phyloP scores from a whole-genome alignment of 2,329 filamentous ascomycete genomes.

The Trichoderma citrinoviride region DNA sequence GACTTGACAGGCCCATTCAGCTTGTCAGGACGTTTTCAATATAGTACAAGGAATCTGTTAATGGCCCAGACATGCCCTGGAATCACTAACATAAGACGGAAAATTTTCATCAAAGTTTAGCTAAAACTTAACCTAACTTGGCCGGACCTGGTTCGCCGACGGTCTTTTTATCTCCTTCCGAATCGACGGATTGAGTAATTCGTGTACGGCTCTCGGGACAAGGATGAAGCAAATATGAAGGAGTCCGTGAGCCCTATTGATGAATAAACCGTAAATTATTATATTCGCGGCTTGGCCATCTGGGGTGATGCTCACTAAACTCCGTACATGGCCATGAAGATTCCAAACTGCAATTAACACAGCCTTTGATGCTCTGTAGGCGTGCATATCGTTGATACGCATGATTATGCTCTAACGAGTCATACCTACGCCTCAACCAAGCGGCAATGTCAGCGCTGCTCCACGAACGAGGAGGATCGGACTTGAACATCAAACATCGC shows the following conservation, averaged over 20 bases:
- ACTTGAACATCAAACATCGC: constrained; percentile 10
- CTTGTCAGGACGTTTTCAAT: not conserved
- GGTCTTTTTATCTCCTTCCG: not conserved
- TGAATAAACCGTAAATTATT: not conserved
- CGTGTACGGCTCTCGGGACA: not conserved
- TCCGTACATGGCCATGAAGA: too few relatives aligned
- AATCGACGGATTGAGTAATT: not conserved
- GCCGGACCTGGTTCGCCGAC: not conserved
- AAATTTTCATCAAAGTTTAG: not conserved
- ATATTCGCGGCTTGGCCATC: too few relatives aligned
- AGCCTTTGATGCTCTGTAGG: not conserved
- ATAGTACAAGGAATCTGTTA: not conserved
- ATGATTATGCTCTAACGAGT: not conserved
- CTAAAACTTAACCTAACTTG: not conserved
- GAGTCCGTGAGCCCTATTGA: not conserved
- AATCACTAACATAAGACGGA: not conserved
- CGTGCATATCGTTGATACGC: not conserved
- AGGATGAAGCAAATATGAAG: not conserved
- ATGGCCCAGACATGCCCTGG: not conserved
- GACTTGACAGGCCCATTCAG: not conserved
- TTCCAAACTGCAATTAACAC: not conserved
- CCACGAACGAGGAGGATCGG: not conserved
- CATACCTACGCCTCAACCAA: not conserved
- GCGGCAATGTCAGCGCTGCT: not conserved
- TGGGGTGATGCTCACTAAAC: too few relatives aligned